Conservation (phyloP, 2,329 filamentous ascomycete genomes). For the Cladosporium cucumerinum region DNA sequence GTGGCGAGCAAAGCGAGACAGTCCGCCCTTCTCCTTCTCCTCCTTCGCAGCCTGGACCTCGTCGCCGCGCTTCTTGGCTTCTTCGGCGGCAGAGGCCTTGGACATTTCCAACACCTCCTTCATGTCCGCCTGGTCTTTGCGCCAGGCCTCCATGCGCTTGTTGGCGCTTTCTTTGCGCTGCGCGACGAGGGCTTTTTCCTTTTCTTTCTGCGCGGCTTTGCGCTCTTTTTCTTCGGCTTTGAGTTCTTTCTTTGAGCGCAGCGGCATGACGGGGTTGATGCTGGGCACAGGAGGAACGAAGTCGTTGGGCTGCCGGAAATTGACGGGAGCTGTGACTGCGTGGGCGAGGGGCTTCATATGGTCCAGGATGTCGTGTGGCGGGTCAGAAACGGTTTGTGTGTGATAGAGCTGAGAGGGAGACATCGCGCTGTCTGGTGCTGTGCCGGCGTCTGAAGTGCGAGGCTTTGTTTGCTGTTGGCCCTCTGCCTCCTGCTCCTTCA, state of each 20-base stretch:
- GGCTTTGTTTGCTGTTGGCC: slow-evolving; percentile 44
- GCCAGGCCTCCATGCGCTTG: slow-evolving; percentile 54
- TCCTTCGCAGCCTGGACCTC: background rate
- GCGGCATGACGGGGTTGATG: slow-evolving; percentile 49
- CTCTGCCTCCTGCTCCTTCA: slow-evolving; percentile 80
- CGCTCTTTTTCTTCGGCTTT: slow-evolving; percentile 57
- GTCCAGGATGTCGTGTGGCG: slow-evolving; percentile 43
- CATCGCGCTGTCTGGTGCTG: slow-evolving; percentile 24
- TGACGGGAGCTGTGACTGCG: slow-evolving; percentile 54
- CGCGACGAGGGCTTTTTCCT: slow-evolving; percentile 46
- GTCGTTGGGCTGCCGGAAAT: slow-evolving; percentile 27
- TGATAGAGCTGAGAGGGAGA: slow-evolving; percentile 29
- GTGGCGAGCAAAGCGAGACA: slow-evolving; percentile 62
- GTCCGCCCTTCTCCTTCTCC: slow-evolving; percentile 33
- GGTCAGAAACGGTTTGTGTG: slow-evolving; percentile 38
- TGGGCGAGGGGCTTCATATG: slow-evolving; percentile 61
- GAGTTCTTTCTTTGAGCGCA: slow-evolving; percentile 66
- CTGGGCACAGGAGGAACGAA: slow-evolving; percentile 34
- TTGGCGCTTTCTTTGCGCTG: slow-evolving; percentile 33
- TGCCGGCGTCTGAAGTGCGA: slow-evolving; percentile 33
- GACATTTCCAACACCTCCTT: slow-evolving; percentile 64
- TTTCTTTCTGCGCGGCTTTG: slow-evolving; percentile 57
- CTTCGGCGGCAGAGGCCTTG: slow-evolving; percentile 59
- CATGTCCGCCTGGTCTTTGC: slow-evolving; percentile 60
- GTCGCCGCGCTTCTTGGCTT: slow-evolving; percentile 35